Percentiles rank a stretch among this genome's conserved stretches.
Evolutionary conservation across 306 rosid genomes (phyloP).

Genomic region (Cicer bijugum): DNA sequence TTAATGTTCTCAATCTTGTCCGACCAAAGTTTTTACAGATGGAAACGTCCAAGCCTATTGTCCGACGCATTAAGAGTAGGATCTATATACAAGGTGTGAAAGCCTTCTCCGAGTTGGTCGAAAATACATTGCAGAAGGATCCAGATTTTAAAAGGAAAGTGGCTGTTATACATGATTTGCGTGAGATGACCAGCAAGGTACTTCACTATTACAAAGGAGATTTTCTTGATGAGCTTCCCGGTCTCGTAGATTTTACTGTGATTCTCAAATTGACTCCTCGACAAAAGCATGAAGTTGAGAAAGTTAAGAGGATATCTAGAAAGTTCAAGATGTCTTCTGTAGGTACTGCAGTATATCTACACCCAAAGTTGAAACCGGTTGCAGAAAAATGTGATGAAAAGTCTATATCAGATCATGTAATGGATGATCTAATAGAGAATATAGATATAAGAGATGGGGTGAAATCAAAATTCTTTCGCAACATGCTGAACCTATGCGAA

Average conservation of each 20-base stretch:
- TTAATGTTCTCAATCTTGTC: constrained; percentile 79
- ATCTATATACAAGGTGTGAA: constrained; percentile 60
- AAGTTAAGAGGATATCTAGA: constrained; percentile 52
- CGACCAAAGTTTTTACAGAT: constrained; percentile 75
- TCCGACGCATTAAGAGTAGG: constrained; percentile 74
- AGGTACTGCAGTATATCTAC: constrained; percentile 86
- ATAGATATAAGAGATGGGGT: constrained; percentile 74
- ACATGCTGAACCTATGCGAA: constrained; percentile 66
- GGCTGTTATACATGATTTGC: constrained; percentile 80
- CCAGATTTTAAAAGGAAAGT: constrained; percentile 77
- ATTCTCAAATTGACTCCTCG: constrained; percentile 64
- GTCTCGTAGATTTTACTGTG: constrained; percentile 80
- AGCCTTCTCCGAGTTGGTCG: constrained; percentile 74
- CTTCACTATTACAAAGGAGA: constrained; percentile 95
- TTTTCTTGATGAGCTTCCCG: constrained; percentile 97
- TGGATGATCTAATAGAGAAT: constrained; percentile 65
- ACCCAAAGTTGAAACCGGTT: constrained; percentile 63
- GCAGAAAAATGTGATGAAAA: constrained; percentile 60
- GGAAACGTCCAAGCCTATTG: constrained; percentile 70
- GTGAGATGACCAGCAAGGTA: constrained; percentile 88
- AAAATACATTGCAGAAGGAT: constrained; percentile 82
- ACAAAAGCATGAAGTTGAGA: constrained; percentile 63
- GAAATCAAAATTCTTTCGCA: constrained; percentile 76
- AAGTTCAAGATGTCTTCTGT: constrained; percentile 77
- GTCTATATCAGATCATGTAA: constrained; percentile 49